Evolutionary conservation across 371 early-diverging fungal species (phyloP), one percentile per base, ranked within the genome.

Genomic region (Polyrhizophydium stewartii): DNA sequence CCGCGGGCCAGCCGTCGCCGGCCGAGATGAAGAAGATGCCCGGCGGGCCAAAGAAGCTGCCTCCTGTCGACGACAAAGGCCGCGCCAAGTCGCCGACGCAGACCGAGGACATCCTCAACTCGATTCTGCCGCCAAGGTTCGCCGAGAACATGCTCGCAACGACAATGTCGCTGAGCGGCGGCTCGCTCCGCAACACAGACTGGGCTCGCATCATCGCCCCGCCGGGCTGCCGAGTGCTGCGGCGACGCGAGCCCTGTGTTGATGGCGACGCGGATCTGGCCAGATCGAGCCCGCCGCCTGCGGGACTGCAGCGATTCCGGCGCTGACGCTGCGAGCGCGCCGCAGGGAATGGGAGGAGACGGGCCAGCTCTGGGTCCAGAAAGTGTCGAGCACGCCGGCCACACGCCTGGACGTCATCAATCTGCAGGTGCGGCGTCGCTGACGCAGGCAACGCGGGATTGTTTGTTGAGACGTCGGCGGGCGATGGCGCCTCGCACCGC

Each of bases 341-440:
- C 3, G 17, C 43, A 81, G 83, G 47, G 81, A 79, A 66, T 83
- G 83, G 83, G 83, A 83, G 17, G 83, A 83, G 60, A 64, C 51
- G 28, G 78, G 78, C 6, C 81, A 83, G 62, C 63, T 79, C 28
- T 81, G 83, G 83, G 70, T 81, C 25, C 83, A 83, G 61, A 74
- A 74, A 62, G 80, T 81, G 2, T 79, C 79, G 1, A 70, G 70
- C 37, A 77, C 82, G 0, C 82, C 82, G 17, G 78, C 80, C 3
- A 82, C 80, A 0, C 70, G 82, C 45, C 56, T 81, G 51, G 83
- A 83, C 58, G 83, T 83, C 31, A 78, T 81, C 55, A 81, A 79
- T 60, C 68, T 83, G 41, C 83, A 83, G 65, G 79, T 78, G 57
- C 16, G 25, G 37, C 17, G 51, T 17, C 43, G 22, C 17, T 37